A percentile compares a stretch with the other conserved stretches of the same genome.
Conservation (phyloP, 306 rosid genomes). For the Astragalus glycyphyllos region DNA sequence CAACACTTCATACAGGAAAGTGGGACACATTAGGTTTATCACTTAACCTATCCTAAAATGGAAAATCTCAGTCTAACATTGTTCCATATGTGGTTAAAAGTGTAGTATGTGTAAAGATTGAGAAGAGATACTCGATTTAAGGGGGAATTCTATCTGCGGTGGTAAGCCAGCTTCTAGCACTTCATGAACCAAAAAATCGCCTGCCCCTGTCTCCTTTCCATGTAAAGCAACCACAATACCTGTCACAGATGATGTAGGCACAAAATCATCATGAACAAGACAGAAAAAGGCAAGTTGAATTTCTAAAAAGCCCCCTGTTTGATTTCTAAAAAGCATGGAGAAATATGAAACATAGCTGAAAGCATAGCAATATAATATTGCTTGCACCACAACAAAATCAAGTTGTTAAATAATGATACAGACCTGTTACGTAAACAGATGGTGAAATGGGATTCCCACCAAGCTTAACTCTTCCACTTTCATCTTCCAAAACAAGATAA, state of each 20-base stretch:
- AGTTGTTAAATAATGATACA: constrained; percentile 24
- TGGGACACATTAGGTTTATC: constrained; percentile 18
- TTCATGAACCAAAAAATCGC: constrained; percentile 80
- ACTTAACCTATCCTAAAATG: neutral
- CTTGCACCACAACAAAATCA: constrained; percentile 10
- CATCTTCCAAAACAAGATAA: constrained; percentile 84
- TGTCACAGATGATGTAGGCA: constrained; percentile 48
- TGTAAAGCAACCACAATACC: constrained; percentile 81
- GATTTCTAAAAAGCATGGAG: constrained; percentile 32
- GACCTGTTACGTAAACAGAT: constrained; percentile 87
- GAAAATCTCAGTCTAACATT: constrained; percentile 21
- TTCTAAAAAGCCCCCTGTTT: constrained; percentile 26
- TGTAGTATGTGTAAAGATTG: constrained; percentile 34
- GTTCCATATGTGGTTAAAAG: constrained; percentile 36
- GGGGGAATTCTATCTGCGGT: constrained; percentile 79
- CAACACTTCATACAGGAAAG: constrained; percentile 28
- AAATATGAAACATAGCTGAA: constrained; percentile 34
- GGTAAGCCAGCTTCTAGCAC: constrained; percentile 95
- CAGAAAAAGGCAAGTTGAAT: constrained; percentile 21
- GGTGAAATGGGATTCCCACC: constrained; percentile 66
- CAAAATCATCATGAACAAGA: constrained; percentile 33
- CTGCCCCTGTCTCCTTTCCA: constrained; percentile 75
- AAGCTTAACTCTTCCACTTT: constrained; percentile 94
- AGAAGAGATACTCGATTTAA: constrained; percentile 61
- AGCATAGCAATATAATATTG: constrained; percentile 30